A percentile compares a stretch with the other conserved stretches of the same genome.
phyloP scores from a whole-genome alignment of 129 eudicot species.

The Flaveria ramosissima region DNA sequence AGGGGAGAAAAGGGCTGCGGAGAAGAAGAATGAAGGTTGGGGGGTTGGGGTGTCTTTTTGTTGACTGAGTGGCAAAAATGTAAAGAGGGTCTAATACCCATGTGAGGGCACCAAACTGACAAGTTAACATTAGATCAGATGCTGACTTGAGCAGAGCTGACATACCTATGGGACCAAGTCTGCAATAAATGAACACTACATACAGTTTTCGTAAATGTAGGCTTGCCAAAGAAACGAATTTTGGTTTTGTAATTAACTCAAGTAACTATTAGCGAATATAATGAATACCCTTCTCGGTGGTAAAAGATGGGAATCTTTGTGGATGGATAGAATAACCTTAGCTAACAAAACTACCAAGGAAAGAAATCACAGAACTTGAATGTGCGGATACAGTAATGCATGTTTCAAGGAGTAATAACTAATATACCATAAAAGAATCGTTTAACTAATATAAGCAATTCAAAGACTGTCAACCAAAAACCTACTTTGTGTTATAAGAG shows the following conservation, averaged over 20 bases:
- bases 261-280: background rate
- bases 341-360: background rate
- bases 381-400: background rate
- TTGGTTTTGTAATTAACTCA: background rate
- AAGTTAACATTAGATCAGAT: background rate
- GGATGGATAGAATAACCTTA: background rate
- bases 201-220: background rate
- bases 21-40: background rate
- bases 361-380: background rate
- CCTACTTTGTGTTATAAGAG: background rate
- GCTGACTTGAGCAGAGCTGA: background rate
- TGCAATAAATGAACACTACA: background rate
- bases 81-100: no score
- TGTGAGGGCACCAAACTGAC: background rate
- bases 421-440: background rate
- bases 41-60: no score
- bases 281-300: background rate
- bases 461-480: background rate
- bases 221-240: background rate
- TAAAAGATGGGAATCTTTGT: background rate
- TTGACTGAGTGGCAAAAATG: no score
- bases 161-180: background rate
- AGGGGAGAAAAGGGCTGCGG: no score
- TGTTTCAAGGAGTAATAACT: background rate
- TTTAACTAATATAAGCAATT: background rate